Evolutionary conservation across 2,329 filamentous ascomycete species (phyloP), one percentile per base, ranked within the genome.

Genomic region (Cercospora citrullina): DNA sequence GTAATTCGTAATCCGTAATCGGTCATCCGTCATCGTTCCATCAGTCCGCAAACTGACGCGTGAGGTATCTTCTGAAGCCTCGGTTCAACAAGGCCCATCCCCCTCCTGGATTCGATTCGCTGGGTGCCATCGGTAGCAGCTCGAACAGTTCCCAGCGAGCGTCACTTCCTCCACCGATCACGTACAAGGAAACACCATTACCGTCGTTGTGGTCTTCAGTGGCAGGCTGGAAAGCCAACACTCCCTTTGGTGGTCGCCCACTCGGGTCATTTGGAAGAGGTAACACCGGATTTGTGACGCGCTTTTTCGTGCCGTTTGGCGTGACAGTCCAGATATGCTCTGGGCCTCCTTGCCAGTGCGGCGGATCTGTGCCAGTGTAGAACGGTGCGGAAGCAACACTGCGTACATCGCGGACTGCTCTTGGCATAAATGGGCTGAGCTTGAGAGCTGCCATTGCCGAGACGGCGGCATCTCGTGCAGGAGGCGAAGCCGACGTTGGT

Each of bases 341-440:
- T 12, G 72, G 69, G 8, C 74, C 72, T n/a, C 74, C 73, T 66
- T 80, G 78, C 77, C 77, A 81, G 74, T 66, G 81, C 77, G 53
- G 77, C 73, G 85, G 82, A 30, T 96, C 93, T 33, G 95, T 90
- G 3, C 92, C 92, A 42, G 93, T 90, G 74, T 95, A 90, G 74
- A 98, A 98, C 36, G 90, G 89, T 3, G 88, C 87, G 48, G 89
- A 92, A 4, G 92, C 87, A 74, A 94, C 94, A 0, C 92, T 96
- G 78, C 97, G 97, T 8, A 90, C 86, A 72, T 98, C 95, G 1
- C 92, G 94, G 77, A 98, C 96, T 31, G 95, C 86, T 51, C 91
- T 88, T 1, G 95, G 95, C 72, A 97, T 76, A 48, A 75, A 77
- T 14, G 76, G 74, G 31, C 73, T 76, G 23, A 69, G 71, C 69